These are phyloP conservation scores for Psidium guajava DNA, from an alignment of 345 rosid species.

Conservation along the genomic window DNA sequence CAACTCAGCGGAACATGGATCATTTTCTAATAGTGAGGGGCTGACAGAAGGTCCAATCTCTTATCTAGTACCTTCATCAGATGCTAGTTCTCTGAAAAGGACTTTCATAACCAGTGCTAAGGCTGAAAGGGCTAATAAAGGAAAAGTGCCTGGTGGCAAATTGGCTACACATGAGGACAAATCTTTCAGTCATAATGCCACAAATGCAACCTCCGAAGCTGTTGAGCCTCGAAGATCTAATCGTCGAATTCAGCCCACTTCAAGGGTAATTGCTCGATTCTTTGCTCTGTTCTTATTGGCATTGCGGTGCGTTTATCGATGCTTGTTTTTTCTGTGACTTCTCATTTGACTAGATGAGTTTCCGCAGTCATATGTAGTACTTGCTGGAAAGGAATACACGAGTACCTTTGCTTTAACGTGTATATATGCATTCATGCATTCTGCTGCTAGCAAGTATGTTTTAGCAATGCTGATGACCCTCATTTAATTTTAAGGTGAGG, in stretches of 20 bases:
- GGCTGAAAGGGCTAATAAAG: constrained; percentile 25
- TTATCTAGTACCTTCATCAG: constrained; percentile 23
- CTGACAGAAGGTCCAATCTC: constrained; percentile 36
- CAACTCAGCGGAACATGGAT: constrained; percentile 17
- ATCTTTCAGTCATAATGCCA: constrained; percentile 19
- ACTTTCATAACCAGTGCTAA: constrained; percentile 16
- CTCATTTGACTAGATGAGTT: neutral
- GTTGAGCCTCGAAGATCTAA: constrained; percentile 86
- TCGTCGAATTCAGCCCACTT: constrained; percentile 95
- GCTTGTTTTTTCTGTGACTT: neutral
- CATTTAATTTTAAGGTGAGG: neutral
- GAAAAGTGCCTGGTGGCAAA: constrained; percentile 27
- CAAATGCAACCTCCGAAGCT: constrained; percentile 26
- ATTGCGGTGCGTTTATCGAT: neutral
- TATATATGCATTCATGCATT: neutral
- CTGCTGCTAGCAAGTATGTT: neutral
- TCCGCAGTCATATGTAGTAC: neutral
- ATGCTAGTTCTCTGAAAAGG: neutral
- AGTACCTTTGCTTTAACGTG: neutral
- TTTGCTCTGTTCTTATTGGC: neutral
- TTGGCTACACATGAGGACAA: constrained; percentile 37
- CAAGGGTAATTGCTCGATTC: constrained; percentile 41
- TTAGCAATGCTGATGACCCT: neutral
- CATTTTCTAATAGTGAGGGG: constrained; percentile 33
- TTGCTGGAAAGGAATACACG: neutral